Conservation (phyloP, 2,329 filamentous ascomycete genomes). For the Ambrosiella xylebori region DNA sequence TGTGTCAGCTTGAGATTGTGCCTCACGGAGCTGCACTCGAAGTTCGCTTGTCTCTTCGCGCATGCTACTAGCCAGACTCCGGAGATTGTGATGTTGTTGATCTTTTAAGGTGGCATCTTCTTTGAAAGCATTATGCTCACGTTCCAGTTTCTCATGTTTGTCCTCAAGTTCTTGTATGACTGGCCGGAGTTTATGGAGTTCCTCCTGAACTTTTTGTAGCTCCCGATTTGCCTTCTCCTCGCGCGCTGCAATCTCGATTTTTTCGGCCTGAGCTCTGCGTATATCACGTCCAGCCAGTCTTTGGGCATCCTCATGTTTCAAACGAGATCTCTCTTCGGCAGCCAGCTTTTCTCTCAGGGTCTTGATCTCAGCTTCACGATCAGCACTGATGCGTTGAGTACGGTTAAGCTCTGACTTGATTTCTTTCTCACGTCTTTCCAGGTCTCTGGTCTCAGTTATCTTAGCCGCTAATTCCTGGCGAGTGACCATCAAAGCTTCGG, state of each 20-base stretch:
- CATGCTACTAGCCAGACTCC: constrained; percentile 79
- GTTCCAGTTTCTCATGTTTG: constrained; percentile 48
- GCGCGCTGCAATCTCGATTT: constrained; percentile 56
- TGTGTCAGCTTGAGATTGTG: constrained; percentile 62
- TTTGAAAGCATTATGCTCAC: constrained; percentile 48
- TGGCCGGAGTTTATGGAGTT: constrained; percentile 48
- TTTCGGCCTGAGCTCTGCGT: constrained; percentile 59
- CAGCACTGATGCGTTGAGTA: constrained; percentile 51
- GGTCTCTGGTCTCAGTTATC: constrained; percentile 45
- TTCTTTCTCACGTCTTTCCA: constrained; percentile 72
- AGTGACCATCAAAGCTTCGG: constrained; percentile 51
- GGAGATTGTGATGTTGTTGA: constrained; percentile 69
- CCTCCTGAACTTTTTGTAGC: constrained; percentile 53
- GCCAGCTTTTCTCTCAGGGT: constrained; percentile 61
- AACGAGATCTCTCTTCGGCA: constrained; percentile 52
- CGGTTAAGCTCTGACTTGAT: constrained; percentile 55
- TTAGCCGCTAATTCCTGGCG: constrained; percentile 55
- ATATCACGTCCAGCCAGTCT: constrained; percentile 59
- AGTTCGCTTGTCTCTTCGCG: constrained; percentile 82
- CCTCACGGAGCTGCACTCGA: constrained; percentile 79
- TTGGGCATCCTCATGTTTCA: constrained; percentile 64
- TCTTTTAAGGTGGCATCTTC: constrained; percentile 74
- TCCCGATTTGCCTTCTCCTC: constrained; percentile 57
- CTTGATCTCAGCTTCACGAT: constrained; percentile 64
- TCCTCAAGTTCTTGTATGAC: constrained; percentile 53